These are phyloP conservation scores for Trichophyton schoenleinii DNA, from an alignment of 2,329 filamentous ascomycete species.

Conservation along the genomic window DNA sequence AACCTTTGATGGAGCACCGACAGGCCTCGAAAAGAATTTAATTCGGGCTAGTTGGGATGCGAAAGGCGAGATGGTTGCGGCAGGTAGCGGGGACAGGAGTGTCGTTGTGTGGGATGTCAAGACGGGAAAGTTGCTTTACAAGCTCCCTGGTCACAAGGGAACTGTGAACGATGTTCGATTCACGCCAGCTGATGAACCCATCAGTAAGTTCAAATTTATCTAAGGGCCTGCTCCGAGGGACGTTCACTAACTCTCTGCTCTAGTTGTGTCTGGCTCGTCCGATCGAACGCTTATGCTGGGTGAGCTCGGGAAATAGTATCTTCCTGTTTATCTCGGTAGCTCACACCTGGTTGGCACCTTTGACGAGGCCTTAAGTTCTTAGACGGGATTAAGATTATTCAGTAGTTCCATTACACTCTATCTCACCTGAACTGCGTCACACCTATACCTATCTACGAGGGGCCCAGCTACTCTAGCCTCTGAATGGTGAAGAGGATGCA, in stretches of 20 bases:
- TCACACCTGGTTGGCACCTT: neutral
- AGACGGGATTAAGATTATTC: neutral
- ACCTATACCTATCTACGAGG: no score
- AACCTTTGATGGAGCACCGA: conserved; percentile 83
- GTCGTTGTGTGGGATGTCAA: conserved; percentile 83
- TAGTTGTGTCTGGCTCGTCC: conserved; percentile 82
- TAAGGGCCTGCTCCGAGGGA: conserved; percentile 14
- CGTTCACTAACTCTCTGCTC: conserved; percentile 1
- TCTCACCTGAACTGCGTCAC: no score
- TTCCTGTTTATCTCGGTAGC: neutral
- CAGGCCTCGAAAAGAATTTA: conserved; percentile 82
- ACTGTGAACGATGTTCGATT: conserved; percentile 93
- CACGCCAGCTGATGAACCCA: conserved; percentile 68
- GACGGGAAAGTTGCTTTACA: conserved; percentile 83
- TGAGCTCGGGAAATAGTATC: conserved; percentile 56
- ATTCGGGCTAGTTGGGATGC: conserved; percentile 82
- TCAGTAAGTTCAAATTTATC: conserved; percentile 51
- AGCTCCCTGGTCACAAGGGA: conserved; percentile 88
- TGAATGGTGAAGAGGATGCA: no score
- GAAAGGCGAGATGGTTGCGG: conserved; percentile 72
- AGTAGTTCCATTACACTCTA: neutral
- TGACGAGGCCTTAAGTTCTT: neutral
- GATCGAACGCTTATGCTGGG: conserved; percentile 75
- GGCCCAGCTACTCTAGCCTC: no score
- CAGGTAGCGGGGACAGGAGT: conserved; percentile 79